These are phyloP conservation scores for Phytophthora uliginosa DNA, from an alignment of 352 stramenopile genomes.

Conservation along the genomic window DNA sequence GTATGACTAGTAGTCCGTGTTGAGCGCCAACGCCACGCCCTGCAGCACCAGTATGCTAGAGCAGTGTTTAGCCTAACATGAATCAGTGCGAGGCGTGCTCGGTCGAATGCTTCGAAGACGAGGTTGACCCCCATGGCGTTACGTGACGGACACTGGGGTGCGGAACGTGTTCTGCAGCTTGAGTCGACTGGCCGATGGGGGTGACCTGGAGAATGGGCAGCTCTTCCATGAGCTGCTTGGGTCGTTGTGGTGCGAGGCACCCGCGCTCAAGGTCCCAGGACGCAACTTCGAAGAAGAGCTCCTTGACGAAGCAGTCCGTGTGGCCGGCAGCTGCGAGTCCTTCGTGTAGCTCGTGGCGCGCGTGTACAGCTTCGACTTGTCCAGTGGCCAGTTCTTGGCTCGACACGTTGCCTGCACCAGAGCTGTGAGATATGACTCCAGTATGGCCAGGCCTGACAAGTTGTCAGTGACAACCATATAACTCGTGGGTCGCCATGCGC, in stretches of 20 bases:
- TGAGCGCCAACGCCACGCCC: conserved; percentile 94
- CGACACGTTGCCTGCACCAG: conserved; percentile 97
- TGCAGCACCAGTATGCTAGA: conserved; percentile 82
- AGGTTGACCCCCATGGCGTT: conserved; percentile 97
- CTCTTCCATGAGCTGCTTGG: conserved; percentile 96
- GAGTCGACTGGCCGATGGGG: conserved; percentile 93
- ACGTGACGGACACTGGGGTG: conserved; percentile 96
- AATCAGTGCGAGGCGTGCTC: conserved; percentile 93
- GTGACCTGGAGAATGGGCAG: conserved; percentile 96
- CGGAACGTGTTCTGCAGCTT: conserved; percentile 96
- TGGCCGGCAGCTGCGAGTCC: conserved; percentile 79
- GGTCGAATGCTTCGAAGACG: conserved; percentile 94
- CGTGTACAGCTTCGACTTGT: conserved; percentile 97
- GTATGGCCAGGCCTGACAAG: conserved; percentile 92
- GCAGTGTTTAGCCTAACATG: no score
- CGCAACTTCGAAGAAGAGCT: conserved; percentile 95
- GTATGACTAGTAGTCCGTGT: conserved; percentile 86
- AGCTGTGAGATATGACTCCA: conserved; percentile 96
- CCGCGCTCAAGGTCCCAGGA: conserved; percentile 79
- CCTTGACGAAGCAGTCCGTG: conserved; percentile 93
- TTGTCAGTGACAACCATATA: conserved; percentile 85
- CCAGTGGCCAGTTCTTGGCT: conserved; percentile 94
- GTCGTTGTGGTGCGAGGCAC: conserved; percentile 88
- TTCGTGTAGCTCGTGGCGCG: conserved; percentile 88
- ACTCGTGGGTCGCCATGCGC: conserved; percentile 89